A percentile compares a stretch with the other conserved stretches of the same genome.
These are phyloP conservation scores for Mrakiaceae sp. DNA, from an alignment of 1,284 basidiomycete species.

Conservation along the genomic window DNA sequence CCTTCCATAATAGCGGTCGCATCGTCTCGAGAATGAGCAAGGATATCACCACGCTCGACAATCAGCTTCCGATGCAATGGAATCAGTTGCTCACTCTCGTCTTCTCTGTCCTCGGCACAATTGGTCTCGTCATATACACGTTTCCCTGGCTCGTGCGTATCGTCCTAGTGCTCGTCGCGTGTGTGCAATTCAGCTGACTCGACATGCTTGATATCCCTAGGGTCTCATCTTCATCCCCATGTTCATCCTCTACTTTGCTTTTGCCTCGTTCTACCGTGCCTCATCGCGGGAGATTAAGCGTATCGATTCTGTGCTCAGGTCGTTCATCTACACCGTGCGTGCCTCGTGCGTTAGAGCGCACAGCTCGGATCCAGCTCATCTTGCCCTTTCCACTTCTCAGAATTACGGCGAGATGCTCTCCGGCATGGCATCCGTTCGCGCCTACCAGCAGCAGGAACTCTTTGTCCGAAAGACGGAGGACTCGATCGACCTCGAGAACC, in stretches of 20 bases:
- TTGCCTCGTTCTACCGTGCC: slow-evolving; percentile 23
- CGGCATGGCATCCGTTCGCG: not conserved
- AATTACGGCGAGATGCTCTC: slow-evolving; percentile 22
- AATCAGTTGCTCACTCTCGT: slow-evolving; percentile 15
- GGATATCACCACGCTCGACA: slow-evolving; percentile 19
- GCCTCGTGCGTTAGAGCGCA: too few relatives aligned
- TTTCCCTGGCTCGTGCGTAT: not conserved
- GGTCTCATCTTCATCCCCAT: slow-evolving; percentile 27
- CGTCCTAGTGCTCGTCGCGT: not conserved
- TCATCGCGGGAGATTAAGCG: slow-evolving; percentile 23
- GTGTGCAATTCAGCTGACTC: not conserved
- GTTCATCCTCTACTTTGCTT: slow-evolving; percentile 19
- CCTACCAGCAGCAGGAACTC: not conserved
- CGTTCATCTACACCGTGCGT: slow-evolving; percentile 23
- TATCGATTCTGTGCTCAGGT: slow-evolving; percentile 26
- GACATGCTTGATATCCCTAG: slow-evolving; percentile 12
- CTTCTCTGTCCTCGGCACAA: slow-evolving; percentile 24
- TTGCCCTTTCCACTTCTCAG: too few relatives aligned
- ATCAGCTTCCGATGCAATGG: slow-evolving; percentile 37
- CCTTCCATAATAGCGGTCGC: slow-evolving; percentile 35
- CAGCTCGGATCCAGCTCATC: too few relatives aligned
- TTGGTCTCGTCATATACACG: slow-evolving; percentile 26
- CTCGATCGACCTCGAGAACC: slow-evolving; percentile 6
- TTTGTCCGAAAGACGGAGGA: slow-evolving; percentile 3
- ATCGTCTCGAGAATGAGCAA: slow-evolving; percentile 50